Evolutionary conservation across 75 land plant species (phyloP).

Genomic region (Selaginella moellendorffii): DNA sequence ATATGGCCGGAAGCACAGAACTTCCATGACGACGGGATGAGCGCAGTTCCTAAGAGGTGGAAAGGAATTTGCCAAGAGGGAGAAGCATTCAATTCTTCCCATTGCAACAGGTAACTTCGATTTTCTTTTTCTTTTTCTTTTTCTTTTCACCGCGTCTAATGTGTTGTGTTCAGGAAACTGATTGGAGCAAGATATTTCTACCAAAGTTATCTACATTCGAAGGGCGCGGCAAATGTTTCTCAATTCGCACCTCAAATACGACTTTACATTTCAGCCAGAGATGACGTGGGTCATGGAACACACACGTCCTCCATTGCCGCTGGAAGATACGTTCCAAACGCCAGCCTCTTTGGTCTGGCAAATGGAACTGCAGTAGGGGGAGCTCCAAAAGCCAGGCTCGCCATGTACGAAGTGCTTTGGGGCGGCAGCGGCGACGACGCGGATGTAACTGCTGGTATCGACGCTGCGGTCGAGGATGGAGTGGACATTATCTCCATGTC

Average conservation of each 20-base stretch:
- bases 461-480: not conserved
- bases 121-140: too few species aligned
- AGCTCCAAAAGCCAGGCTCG: not conserved
- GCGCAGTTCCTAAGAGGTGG: not conserved
- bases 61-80: not conserved
- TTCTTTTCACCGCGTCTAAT: not conserved
- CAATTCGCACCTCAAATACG: not conserved
- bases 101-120: too few species aligned
- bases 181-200: not conserved
- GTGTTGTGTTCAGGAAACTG: not conserved
- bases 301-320: not conserved
- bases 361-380: not conserved
- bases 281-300: not conserved
- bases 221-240: not conserved
- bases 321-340: not conserved
- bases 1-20: not conserved
- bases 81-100: too few species aligned
- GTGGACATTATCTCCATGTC: not conserved
- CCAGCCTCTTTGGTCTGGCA: not conserved
- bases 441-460: not conserved
- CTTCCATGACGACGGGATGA: not conserved
- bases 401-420: not conserved
- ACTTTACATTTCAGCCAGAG: not conserved
- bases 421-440: not conserved
- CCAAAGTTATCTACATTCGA: not conserved